Evolutionary conservation across 352 stramenopile genomes (phyloP).

Genomic region (Nothophytophthora sp.): DNA sequence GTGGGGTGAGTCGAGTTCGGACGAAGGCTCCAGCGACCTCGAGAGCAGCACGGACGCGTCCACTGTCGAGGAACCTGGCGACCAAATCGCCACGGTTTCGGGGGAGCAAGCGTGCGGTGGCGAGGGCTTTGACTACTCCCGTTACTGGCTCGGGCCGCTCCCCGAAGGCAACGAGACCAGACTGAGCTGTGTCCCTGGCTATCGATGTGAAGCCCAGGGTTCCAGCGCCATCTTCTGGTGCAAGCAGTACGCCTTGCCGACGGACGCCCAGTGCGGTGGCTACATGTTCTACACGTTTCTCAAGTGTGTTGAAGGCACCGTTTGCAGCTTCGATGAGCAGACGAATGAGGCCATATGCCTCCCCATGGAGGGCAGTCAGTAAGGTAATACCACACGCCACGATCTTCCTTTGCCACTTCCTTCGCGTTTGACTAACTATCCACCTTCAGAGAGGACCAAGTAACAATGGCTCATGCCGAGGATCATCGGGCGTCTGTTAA

Average conservation of each 20-base stretch:
- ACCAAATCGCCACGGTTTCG: slow-evolving; percentile 20
- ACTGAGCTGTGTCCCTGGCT: slow-evolving; percentile 22
- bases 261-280: slow-evolving; percentile 21
- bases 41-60: not conserved
- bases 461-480: too few species aligned
- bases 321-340: slow-evolving; percentile 12
- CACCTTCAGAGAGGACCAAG: too few species aligned
- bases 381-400: too few species aligned
- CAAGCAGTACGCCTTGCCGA: slow-evolving; percentile 21
- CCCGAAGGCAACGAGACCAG: slow-evolving; percentile 13
- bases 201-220: slow-evolving; percentile 9
- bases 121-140: slow-evolving; percentile 19
- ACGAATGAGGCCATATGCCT: slow-evolving; percentile 18
- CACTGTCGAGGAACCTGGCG: not conserved
- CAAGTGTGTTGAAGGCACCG: slow-evolving; percentile 23
- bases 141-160: slow-evolving; percentile 16
- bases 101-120: slow-evolving; percentile 21
- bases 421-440: too few species aligned
- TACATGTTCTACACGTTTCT: slow-evolving; percentile 29
- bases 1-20: too few species aligned
- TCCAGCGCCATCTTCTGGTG: slow-evolving; percentile 20
- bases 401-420: too few species aligned
- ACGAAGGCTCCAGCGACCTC: not conserved
- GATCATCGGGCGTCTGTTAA: too few species aligned
- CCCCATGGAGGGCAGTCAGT: slow-evolving; percentile 2